phyloP scores from a whole-genome alignment of 371 early-diverging fungal species.

The Mortierella sp. region DNA sequence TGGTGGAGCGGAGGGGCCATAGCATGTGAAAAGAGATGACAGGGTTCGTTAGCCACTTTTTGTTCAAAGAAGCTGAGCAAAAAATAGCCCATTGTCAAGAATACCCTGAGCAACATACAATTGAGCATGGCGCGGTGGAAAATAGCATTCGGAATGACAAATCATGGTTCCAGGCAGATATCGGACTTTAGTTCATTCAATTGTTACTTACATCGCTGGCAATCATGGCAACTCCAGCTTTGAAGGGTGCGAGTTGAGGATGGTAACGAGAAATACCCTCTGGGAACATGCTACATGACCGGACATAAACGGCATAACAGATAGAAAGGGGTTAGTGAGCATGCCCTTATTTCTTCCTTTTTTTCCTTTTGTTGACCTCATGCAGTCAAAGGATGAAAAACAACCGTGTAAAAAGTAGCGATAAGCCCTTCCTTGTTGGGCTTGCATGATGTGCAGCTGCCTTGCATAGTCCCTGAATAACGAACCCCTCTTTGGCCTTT shows the following conservation, averaged over 20 bases:
- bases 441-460: neutral
- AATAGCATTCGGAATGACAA: constrained; percentile 29
- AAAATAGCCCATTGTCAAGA: neutral
- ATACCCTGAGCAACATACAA: constrained; percentile 3
- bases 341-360: neutral
- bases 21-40: neutral
- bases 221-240: constrained; percentile 55
- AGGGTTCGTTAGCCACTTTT: neutral
- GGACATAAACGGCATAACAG: neutral
- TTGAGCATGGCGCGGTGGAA: constrained; percentile 5
- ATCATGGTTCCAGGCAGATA: constrained; percentile 22
- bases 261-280: constrained; percentile 55
- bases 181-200: neutral
- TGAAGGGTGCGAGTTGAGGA: constrained; percentile 53
- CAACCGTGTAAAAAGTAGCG: neutral
- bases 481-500: neutral
- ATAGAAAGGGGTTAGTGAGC: neutral
- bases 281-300: constrained; percentile 41
- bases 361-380: neutral
- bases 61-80: neutral
- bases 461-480: neutral
- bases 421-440: neutral
- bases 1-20: neutral
- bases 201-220: constrained; percentile 49
- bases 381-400: neutral